Evolutionary conservation across 306 rosid genomes (phyloP), one percentile per base, ranked within the genome.

Genomic region (Cicer pinnatifidum): DNA sequence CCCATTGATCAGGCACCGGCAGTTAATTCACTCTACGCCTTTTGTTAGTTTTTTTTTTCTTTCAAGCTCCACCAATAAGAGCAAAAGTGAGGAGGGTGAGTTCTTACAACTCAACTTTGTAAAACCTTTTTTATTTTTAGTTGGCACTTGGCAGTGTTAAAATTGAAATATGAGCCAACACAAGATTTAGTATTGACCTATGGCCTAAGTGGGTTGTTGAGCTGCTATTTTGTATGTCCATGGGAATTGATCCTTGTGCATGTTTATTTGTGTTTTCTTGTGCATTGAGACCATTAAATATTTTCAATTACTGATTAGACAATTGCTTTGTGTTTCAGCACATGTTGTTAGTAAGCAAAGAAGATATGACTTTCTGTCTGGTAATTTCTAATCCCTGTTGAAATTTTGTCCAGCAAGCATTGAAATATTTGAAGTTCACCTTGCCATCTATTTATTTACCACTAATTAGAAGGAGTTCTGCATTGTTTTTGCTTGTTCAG

Each of bases 351-450:
- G 68, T 76, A 91, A 84, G 82, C 81, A 73, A 80, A 86, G 82
- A 72, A 83, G 90, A 88, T 94, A 83, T 5, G 96, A 94, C 80
- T 94, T 94, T 82, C 97, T 94, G 80, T 87, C 93, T 69, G 97
- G 99, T 94, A 85, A 41, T 69, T 76, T 19, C 48, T 12, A 15
- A 56, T 57, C 80, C 51, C 48, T 39, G n/a, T 33, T 50, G 66
- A 19, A 62, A 68, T 73, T 37, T 61, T 53, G 39, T 13, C 53
- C 70, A 15, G 48, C 6, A 52, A 75, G 69, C 64, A 43, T 35
- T 80, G 52, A 17, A 75, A 47, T 63, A 9, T 35, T 46, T 5
- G 73, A 54, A 19, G 66, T 76, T 45, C 43, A 77, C n/a, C 33
- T 75, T 71, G 68, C 9, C 71, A 17, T 23, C 67, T 51, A 46